Percentiles rank a stretch among this genome's conserved stretches.
Conservation (phyloP, 345 rosid genomes). For the Corchorus olitorius region DNA sequence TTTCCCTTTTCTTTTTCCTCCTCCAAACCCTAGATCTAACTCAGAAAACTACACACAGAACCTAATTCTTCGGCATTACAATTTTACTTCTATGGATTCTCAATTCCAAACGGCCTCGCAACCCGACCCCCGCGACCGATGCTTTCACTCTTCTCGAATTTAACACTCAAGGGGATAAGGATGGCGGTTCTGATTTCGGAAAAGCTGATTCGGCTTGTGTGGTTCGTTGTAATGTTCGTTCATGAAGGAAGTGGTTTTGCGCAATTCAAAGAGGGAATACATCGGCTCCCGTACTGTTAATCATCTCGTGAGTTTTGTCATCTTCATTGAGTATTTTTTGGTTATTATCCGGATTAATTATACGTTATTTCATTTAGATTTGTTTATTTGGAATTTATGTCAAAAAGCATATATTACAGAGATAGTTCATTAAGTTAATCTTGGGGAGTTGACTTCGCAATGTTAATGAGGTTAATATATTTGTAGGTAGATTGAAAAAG, state of each 20-base stretch:
- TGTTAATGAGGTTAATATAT: not conserved
- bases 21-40: conserved; percentile 30
- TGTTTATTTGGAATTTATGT: not conserved
- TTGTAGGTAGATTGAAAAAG: not conserved
- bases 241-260: conserved; percentile 98
- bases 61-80: conserved; percentile 22
- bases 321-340: not conserved
- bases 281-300: conserved; percentile 96
- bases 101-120: conserved; percentile 94
- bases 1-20: not conserved
- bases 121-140: conserved; percentile 74
- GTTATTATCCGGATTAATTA: not conserved
- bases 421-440: not conserved
- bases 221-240: conserved; percentile 94
- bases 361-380: not conserved
- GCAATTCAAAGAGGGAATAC: conserved; percentile 95
- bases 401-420: not conserved
- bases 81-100: conserved; percentile 57
- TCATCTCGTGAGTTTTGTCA: conserved; percentile 73
- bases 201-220: conserved; percentile 93
- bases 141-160: too few species aligned
- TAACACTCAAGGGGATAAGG: conserved; percentile 56
- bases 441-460: not conserved
- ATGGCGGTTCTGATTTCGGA: conserved; percentile 66
- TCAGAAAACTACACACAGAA: conserved; percentile 19